These are phyloP conservation scores for Hymenoscyphus fraxineus DNA, from an alignment of 2,329 filamentous ascomycete species.

Conservation along the genomic window DNA sequence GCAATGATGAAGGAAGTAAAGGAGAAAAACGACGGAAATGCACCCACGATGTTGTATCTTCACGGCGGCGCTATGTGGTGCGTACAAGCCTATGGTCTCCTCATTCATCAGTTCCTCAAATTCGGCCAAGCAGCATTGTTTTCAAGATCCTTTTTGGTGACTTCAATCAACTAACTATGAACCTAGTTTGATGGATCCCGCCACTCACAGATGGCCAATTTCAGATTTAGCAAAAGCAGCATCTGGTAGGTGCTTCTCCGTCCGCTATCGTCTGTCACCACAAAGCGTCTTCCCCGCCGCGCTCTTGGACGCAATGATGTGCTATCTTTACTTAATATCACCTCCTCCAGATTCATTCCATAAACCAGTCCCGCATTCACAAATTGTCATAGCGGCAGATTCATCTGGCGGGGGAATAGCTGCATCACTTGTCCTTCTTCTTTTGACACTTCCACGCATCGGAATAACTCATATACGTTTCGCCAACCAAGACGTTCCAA, in stretches of 20 bases:
- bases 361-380: neutral
- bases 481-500: neutral
- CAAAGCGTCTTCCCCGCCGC: neutral
- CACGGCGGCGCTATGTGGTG: neutral
- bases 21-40: neutral
- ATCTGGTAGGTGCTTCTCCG: neutral
- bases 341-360: neutral
- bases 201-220: neutral
- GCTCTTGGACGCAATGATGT: neutral
- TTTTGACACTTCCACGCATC: neutral
- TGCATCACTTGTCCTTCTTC: neutral
- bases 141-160: too few species aligned
- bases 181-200: neutral
- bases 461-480: neutral
- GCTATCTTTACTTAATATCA: neutral
- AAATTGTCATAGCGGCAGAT: neutral
- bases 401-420: neutral
- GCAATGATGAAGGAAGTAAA: neutral
- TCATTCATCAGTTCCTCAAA: too few species aligned
- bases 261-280: neutral
- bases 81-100: neutral
- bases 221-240: neutral
- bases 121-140: too few species aligned
- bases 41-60: neutral
- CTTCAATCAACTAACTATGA: neutral